phyloP scores from a whole-genome alignment of 1,284 basidiomycete species.

The Sanghuangporus sanghuang region DNA sequence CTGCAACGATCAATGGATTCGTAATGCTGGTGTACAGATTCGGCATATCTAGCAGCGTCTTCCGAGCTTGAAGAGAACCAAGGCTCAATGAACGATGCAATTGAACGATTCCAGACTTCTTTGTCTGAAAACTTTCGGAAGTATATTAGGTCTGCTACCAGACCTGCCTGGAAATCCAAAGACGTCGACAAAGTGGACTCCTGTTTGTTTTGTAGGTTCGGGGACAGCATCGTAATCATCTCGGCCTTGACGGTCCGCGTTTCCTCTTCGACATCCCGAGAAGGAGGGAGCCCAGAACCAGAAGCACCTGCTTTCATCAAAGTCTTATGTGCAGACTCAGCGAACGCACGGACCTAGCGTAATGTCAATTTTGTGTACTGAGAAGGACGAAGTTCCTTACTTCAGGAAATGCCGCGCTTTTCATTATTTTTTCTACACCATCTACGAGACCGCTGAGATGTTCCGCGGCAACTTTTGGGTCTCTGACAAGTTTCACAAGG shows the following conservation, averaged over 20 bases:
- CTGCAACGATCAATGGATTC: slow-evolving; percentile 75
- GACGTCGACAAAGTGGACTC: slow-evolving; percentile 41
- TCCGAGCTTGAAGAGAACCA: slow-evolving; percentile 51
- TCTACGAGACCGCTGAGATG: slow-evolving; percentile 89
- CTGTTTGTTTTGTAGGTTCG: slow-evolving; percentile 44
- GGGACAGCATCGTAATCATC: slow-evolving; percentile 59
- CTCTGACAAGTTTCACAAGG: slow-evolving; percentile 95
- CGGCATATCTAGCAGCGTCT: slow-evolving; percentile 47
- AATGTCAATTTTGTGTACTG: slow-evolving; percentile 16
- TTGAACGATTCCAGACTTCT: slow-evolving; percentile 67
- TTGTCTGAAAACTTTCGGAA: slow-evolving; percentile 60
- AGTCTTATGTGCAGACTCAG: slow-evolving; percentile 72
- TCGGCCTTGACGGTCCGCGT: slow-evolving; percentile 48
- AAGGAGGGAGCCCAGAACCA: slow-evolving; percentile 53
- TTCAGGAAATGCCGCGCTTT: slow-evolving; percentile 94
- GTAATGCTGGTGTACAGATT: slow-evolving; percentile 69
- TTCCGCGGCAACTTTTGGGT: slow-evolving; percentile 84
- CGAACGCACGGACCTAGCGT: slow-evolving; percentile 81
- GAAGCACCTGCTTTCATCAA: slow-evolving; percentile 80
- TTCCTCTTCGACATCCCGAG: slow-evolving; percentile 64
- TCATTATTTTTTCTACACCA: slow-evolving; percentile 89
- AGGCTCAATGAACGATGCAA: slow-evolving; percentile 64
- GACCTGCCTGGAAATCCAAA: slow-evolving; percentile 67
- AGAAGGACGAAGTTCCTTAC: slow-evolving; percentile 35
- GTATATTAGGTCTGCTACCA: slow-evolving; percentile 77